Conservation (phyloP, 805 yeast species). For the Saccharomyces kudriavzevii region DNA sequence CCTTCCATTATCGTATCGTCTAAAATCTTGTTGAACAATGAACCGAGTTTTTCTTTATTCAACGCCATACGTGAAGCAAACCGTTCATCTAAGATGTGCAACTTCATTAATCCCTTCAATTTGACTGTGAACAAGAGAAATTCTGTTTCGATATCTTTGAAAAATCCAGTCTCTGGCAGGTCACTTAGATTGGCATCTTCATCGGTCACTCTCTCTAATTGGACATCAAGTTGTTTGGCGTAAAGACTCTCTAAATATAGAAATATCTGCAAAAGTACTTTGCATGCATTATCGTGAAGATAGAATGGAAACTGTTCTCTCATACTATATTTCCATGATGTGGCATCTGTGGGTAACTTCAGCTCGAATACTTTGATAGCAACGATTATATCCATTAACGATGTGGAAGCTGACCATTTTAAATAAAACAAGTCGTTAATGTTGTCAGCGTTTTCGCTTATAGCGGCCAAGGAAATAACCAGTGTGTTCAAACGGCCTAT, state of each 20-base stretch:
- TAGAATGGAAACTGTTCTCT: conserved; percentile 10
- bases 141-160: conserved; percentile 16
- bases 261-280: conserved; percentile 15
- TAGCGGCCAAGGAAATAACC: conserved; percentile 4
- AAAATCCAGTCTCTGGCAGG: conserved; percentile 3
- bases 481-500: conserved; percentile 12
- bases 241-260: conserved; percentile 21
- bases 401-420: conserved; percentile 14
- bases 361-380: conserved; percentile 25
- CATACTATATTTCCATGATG: conserved; percentile 15
- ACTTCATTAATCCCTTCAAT: conserved; percentile 21
- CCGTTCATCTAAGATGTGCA: conserved; percentile 13
- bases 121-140: conserved; percentile 24
- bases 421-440: conserved; percentile 3
- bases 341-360: conserved; percentile 19
- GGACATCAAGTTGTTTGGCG: conserved; percentile 16
- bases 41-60: conserved; percentile 23
- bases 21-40: conserved; percentile 16
- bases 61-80: conserved; percentile 15
- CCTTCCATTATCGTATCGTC: conserved; percentile 19
- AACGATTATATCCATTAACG: conserved; percentile 20
- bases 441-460: neutral
- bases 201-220: conserved; percentile 18
- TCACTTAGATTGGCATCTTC: conserved; percentile 24
- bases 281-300: conserved; percentile 6